A percentile compares a stretch with the other conserved stretches of the same genome.
Conservation (phyloP, 2,329 filamentous ascomycete genomes). For the Aureobasidium sp. region DNA sequence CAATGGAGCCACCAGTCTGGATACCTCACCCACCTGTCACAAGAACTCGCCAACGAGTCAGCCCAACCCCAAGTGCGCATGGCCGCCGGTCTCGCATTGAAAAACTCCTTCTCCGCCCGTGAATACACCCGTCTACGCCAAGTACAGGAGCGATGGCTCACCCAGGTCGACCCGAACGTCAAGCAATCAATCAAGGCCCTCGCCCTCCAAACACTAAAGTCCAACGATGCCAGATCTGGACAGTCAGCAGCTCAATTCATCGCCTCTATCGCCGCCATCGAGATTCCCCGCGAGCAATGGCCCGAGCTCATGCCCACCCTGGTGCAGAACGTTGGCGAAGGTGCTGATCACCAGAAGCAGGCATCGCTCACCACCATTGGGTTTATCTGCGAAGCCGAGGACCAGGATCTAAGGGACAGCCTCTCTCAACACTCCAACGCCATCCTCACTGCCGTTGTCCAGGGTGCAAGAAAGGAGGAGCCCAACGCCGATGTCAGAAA, state of each 20-base stretch:
- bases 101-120: constrained; percentile 95
- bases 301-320: constrained; percentile 79
- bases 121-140: constrained; percentile 81
- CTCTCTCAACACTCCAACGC: constrained; percentile 87
- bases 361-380: constrained; percentile 92
- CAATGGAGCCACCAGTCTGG: constrained; percentile 56
- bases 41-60: constrained; percentile 87
- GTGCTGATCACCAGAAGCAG: constrained; percentile 84
- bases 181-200: constrained; percentile 85
- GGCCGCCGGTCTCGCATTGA: constrained; percentile 90
- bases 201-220: constrained; percentile 79
- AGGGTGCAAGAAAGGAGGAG: constrained; percentile 96
- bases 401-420: constrained; percentile 73
- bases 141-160: constrained; percentile 88
- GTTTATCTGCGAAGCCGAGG: constrained; percentile 95
- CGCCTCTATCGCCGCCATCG: constrained; percentile 87
- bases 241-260: constrained; percentile 91
- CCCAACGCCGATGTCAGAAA: constrained; percentile 82
- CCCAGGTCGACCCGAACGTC: constrained; percentile 70
- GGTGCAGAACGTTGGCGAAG: constrained; percentile 87
- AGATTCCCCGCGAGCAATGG: constrained; percentile 91
- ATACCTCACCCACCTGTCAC: constrained; percentile 87
- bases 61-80: constrained; percentile 78
- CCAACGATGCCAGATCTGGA: constrained; percentile 73
- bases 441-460: constrained; percentile 94